A percentile compares a stretch with the other conserved stretches of the same genome.
Conservation (phyloP, 2,329 filamentous ascomycete genomes). For the Pseudocercospora fijiensis region DNA sequence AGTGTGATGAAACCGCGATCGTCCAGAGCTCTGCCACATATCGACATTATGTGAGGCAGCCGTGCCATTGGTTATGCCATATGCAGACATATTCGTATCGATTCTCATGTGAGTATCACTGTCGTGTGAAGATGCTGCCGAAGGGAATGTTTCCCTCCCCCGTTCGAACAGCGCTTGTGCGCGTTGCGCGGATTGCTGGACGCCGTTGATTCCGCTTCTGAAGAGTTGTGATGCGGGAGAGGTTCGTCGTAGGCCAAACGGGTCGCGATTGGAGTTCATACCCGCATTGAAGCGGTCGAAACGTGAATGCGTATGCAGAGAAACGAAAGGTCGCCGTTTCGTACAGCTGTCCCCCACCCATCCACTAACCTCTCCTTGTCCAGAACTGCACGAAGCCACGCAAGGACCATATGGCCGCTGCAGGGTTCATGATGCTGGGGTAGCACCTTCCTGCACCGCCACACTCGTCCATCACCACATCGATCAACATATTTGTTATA, state of each 20-base stretch:
- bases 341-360: not conserved
- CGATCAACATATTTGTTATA: not conserved
- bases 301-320: not conserved
- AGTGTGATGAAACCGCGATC: constrained; percentile 25
- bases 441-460: not conserved
- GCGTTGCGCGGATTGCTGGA: constrained; percentile 3
- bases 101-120: constrained; percentile 5
- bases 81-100: constrained; percentile 24
- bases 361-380: not conserved
- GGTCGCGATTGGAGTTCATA: constrained; percentile 48
- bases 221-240: constrained; percentile 28
- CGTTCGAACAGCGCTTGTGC: not conserved
- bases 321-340: not conserved
- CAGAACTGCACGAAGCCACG: not conserved
- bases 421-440: constrained; percentile 3
- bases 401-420: not conserved
- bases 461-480: not conserved
- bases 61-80: constrained; percentile 24
- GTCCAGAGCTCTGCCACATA: constrained; percentile 21
- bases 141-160: constrained; percentile 1
- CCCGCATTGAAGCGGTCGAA: constrained; percentile 22
- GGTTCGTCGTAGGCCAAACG: constrained; percentile 45
- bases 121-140: constrained; percentile 9
- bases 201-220: constrained; percentile 2
- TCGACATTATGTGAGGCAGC: constrained; percentile 19